Percentiles rank a stretch among this genome's conserved stretches.
Conservation (phyloP, 2,329 filamentous ascomycete genomes). For the Tolypocladium nubicola region DNA sequence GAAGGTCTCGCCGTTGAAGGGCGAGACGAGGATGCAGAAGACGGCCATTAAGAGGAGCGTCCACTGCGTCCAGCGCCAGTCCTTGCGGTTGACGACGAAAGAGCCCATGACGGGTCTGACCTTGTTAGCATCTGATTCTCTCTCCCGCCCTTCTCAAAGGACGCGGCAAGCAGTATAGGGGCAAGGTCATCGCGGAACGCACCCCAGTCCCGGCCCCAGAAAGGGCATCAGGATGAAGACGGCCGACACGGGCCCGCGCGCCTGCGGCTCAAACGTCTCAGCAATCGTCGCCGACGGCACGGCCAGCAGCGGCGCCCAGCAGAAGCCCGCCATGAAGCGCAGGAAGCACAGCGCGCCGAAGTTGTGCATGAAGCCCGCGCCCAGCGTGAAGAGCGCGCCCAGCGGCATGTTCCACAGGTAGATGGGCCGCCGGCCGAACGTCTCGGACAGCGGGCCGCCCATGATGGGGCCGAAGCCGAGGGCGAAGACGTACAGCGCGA, state of each 20-base stretch:
- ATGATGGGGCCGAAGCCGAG: slow-evolving; percentile 49
- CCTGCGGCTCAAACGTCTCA: slow-evolving; percentile 34
- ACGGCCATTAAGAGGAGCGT: slow-evolving; percentile 35
- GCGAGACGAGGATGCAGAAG: slow-evolving; percentile 21
- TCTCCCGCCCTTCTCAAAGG: too few species aligned
- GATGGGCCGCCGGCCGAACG: slow-evolving; percentile 41
- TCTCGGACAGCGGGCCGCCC: slow-evolving; percentile 49
- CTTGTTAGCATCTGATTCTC: neutral
- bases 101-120: slow-evolving; percentile 35
- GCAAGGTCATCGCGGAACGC: too few species aligned
- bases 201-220: slow-evolving; percentile 41
- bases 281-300: slow-evolving; percentile 38
- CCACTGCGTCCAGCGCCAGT: slow-evolving; percentile 45
- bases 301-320: slow-evolving; percentile 35
- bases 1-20: slow-evolving; percentile 44
- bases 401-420: slow-evolving; percentile 35
- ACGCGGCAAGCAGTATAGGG: too few species aligned
- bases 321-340: slow-evolving; percentile 46
- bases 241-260: slow-evolving; percentile 30
- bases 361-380: slow-evolving; percentile 37
- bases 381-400: slow-evolving; percentile 44
- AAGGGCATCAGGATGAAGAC: slow-evolving; percentile 41
- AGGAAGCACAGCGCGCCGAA: slow-evolving; percentile 41
- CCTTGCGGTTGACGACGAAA: slow-evolving; percentile 32
- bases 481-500: slow-evolving; percentile 50